Evolutionary conservation across 768 basidiomycete genomes (phyloP).

Genomic region (Panellus pusillus): DNA sequence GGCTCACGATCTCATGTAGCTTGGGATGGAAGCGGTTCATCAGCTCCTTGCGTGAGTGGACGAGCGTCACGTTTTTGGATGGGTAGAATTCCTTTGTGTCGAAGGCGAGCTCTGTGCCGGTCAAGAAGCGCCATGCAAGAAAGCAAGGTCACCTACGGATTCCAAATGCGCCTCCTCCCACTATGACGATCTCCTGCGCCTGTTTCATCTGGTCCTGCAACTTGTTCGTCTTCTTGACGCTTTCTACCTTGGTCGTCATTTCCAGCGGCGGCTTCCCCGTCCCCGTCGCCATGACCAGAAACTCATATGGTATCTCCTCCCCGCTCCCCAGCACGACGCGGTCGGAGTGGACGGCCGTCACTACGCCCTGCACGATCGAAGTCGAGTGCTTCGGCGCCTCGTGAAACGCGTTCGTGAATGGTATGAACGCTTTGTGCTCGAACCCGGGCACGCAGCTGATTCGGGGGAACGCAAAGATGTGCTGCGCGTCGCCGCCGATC

Average conservation of each 20-base stretch:
- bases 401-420: constrained; percentile 25
- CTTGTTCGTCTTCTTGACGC: constrained; percentile 25
- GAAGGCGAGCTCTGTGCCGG: constrained; percentile 40
- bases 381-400: constrained; percentile 21
- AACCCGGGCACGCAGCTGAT: constrained; percentile 26
- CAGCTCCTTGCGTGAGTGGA: constrained; percentile 45
- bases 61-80: constrained; percentile 39
- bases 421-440: constrained; percentile 33
- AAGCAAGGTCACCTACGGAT: constrained; percentile 39
- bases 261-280: constrained; percentile 20
- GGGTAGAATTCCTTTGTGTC: constrained; percentile 44
- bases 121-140: too few species aligned
- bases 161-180: constrained; percentile 61
- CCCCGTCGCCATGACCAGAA: constrained; percentile 35
- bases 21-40: constrained; percentile 42
- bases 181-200: constrained; percentile 44
- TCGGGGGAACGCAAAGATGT: constrained; percentile 34
- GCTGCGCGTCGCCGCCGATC: not conserved
- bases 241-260: constrained; percentile 23
- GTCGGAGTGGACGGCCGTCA: constrained; percentile 17
- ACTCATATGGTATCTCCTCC: constrained; percentile 29
- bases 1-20: constrained; percentile 31
- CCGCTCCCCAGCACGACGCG: constrained; percentile 18
- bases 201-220: constrained; percentile 29
- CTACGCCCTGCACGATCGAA: constrained; percentile 16